Evolutionary conservation across 345 rosid genomes (phyloP).

Genomic region (Linum usitatissimum): DNA sequence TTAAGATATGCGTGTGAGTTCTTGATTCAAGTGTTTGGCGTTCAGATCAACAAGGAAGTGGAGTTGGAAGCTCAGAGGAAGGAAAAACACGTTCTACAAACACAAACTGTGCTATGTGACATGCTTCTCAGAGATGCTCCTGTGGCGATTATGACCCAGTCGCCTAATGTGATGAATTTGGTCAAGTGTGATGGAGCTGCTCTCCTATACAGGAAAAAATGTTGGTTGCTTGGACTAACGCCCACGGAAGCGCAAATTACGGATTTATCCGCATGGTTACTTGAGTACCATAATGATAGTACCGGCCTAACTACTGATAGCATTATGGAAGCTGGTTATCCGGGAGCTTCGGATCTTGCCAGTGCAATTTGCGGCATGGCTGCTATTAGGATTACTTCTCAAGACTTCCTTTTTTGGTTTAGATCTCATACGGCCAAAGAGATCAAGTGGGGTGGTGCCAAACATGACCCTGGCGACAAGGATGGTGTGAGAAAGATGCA

Average conservation of each 20-base stretch:
- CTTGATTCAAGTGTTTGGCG: conserved; percentile 64
- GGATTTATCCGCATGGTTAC: conserved; percentile 61
- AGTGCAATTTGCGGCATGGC: conserved; percentile 74
- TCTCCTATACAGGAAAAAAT: conserved; percentile 44
- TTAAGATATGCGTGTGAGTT: conserved; percentile 80
- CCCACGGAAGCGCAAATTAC: conserved; percentile 60
- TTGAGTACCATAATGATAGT: conserved; percentile 43
- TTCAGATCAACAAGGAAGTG: conserved; percentile 69
- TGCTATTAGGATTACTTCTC: conserved; percentile 40
- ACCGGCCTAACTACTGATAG: conserved; percentile 74
- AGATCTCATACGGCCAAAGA: conserved; percentile 68
- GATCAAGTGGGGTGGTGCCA: conserved; percentile 88
- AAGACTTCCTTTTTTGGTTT: conserved; percentile 80
- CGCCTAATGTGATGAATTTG: conserved; percentile 82
- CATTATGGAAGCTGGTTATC: conserved; percentile 78
- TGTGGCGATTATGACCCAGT: conserved; percentile 56
- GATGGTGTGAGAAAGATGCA: conserved; percentile 72
- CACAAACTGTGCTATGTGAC: conserved; percentile 71
- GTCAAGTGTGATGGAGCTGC: conserved; percentile 86
- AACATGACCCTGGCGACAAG: conserved; percentile 53
- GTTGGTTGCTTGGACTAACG: conserved; percentile 62
- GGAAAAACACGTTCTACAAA: conserved; percentile 66
- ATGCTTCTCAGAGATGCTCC: conserved; percentile 84
- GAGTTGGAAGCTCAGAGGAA: conserved; percentile 49
- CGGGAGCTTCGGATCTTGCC: conserved; percentile 54